Percentiles rank a stretch among this genome's conserved stretches.
These are phyloP conservation scores for Rubia yunnanensis DNA, from an alignment of 257 asterid species.

Conservation along the genomic window DNA sequence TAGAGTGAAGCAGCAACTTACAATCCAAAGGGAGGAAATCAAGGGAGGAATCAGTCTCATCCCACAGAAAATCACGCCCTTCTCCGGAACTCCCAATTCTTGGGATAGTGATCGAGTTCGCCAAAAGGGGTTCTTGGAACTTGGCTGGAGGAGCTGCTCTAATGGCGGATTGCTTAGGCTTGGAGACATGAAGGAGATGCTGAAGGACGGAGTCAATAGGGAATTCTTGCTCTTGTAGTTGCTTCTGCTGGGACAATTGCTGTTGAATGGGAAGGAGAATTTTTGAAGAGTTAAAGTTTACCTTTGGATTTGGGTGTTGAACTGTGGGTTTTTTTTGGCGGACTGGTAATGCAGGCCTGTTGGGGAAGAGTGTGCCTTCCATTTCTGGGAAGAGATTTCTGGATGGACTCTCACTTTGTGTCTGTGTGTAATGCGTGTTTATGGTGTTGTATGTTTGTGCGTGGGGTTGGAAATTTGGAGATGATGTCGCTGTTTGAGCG, in stretches of 20 bases:
- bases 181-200: conserved; percentile 64
- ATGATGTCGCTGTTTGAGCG: neutral
- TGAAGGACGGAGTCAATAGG: conserved; percentile 80
- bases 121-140: neutral
- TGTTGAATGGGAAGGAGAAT: conserved; percentile 63
- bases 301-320: conserved; percentile 33
- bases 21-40: conserved; percentile 68
- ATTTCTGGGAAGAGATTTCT: conserved; percentile 18
- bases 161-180: conserved; percentile 14
- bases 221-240: conserved; percentile 33
- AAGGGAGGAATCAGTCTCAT: conserved; percentile 28
- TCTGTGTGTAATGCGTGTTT: neutral
- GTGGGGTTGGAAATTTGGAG: neutral
- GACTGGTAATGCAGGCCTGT: conserved; percentile 58
- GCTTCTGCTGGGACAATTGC: conserved; percentile 31
- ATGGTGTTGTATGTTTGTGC: neutral
- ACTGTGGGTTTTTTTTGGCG: conserved; percentile 51
- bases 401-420: neutral
- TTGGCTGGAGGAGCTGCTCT: conserved; percentile 29
- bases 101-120: neutral
- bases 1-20: conserved; percentile 61
- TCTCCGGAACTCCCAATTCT: conserved; percentile 19
- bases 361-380: conserved; percentile 81
- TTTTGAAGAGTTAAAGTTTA: conserved; percentile 40
- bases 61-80: conserved; percentile 13